phyloP scores from a whole-genome alignment of 192 early-diverging fungal genomes.

The Coemansia sp. region DNA sequence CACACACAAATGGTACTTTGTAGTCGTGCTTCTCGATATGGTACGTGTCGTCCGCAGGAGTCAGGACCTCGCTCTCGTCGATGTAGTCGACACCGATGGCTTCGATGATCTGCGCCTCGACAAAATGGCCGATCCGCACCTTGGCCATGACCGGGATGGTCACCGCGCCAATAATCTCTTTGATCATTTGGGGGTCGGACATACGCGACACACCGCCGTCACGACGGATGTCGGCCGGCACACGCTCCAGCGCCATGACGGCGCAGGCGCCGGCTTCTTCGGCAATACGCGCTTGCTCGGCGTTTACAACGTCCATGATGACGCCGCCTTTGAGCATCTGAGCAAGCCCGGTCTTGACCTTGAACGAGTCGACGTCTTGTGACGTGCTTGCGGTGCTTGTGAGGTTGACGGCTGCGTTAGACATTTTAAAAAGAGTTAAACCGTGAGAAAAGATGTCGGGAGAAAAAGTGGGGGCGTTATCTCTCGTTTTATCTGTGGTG shows the following conservation, averaged over 20 bases:
- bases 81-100: slow-evolving; percentile 91
- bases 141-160: slow-evolving; percentile 99
- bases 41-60: slow-evolving; percentile 91
- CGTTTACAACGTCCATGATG: slow-evolving; percentile 98
- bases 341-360: slow-evolving; percentile 92
- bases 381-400: neutral
- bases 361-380: slow-evolving; percentile 55
- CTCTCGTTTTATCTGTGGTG: neutral
- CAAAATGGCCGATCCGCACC: slow-evolving; percentile 98
- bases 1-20: slow-evolving; percentile 95
- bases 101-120: slow-evolving; percentile 97
- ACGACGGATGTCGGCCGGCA: slow-evolving; percentile 95
- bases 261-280: slow-evolving; percentile 95
- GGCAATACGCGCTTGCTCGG: slow-evolving; percentile 96
- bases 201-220: slow-evolving; percentile 96
- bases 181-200: slow-evolving; percentile 98
- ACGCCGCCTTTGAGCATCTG: slow-evolving; percentile 99
- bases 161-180: slow-evolving; percentile 90
- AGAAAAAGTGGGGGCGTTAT: neutral
- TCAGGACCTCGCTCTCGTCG: slow-evolving; percentile 96
- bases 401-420: neutral
- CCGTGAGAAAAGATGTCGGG: neutral
- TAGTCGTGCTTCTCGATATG: slow-evolving; percentile 94
- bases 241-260: slow-evolving; percentile 97
- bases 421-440: neutral